Conservation (phyloP, 2,329 filamentous ascomycete genomes). For the Mariannaea elegans region DNA sequence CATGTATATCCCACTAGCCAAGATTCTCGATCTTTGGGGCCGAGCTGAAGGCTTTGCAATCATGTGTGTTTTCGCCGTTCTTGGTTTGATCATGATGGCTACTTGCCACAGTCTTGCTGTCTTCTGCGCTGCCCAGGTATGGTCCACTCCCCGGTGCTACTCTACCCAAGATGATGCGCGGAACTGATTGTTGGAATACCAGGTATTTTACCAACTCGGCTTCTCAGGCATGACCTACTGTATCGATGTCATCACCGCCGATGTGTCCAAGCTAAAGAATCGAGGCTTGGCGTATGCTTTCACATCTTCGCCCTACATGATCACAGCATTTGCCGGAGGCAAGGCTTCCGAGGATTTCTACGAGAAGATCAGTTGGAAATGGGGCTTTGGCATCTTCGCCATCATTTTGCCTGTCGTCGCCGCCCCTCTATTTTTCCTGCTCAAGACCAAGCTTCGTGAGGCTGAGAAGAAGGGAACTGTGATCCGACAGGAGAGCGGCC, state of each 20-base stretch:
- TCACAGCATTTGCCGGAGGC: conserved; percentile 47
- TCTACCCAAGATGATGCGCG: too few species aligned
- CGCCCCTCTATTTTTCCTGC: conserved; percentile 63
- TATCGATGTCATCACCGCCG: conserved; percentile 70
- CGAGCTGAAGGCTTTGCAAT: conserved; percentile 67
- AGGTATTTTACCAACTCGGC: conserved; percentile 69
- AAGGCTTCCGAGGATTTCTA: conserved; percentile 20
- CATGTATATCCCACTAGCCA: conserved; percentile 69
- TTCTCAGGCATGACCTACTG: conserved; percentile 66
- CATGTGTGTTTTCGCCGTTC: conserved; percentile 59
- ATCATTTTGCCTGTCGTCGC: conserved; percentile 69
- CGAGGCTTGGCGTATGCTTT: conserved; percentile 49
- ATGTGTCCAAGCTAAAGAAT: conserved; percentile 57
- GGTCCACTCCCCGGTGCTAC: neutral
- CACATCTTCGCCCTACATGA: conserved; percentile 54
- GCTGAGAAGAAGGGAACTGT: conserved; percentile 59
- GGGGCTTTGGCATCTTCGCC: conserved; percentile 65
- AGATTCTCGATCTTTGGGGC: conserved; percentile 70
- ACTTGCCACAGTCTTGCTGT: conserved; percentile 53
- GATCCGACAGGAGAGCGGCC: conserved; percentile 47
- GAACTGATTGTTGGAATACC: neutral
- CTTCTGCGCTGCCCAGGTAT: conserved; percentile 61
- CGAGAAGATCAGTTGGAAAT: conserved; percentile 18
- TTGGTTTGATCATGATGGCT: conserved; percentile 70
- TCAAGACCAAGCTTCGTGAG: conserved; percentile 63